A percentile compares a stretch with the other conserved stretches of the same genome.
Conservation (phyloP, 177 flowering plant species). For the Tripterygium wilfordii region DNA sequence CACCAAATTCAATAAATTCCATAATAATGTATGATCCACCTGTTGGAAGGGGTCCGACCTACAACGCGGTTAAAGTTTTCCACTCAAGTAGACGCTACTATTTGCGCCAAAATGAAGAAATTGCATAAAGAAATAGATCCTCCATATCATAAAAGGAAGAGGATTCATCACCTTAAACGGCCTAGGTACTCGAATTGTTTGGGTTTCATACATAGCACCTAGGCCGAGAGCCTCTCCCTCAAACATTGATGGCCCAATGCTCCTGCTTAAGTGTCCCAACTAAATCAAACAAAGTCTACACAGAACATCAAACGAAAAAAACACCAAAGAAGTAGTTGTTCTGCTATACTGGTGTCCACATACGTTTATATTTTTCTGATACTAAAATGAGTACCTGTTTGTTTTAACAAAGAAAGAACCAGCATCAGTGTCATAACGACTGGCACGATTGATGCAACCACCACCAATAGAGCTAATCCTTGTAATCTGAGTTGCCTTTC, state of each 20-base stretch:
- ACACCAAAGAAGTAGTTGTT: background rate
- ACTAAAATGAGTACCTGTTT: slow-evolving; percentile 84
- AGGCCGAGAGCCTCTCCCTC: slow-evolving; percentile 96
- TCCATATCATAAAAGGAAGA: background rate
- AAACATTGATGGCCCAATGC: slow-evolving; percentile 85
- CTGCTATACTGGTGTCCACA: background rate
- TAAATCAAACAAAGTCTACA: slow-evolving; percentile 3
- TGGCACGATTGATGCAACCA: slow-evolving; percentile 88
- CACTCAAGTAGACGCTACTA: no score
- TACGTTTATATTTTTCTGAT: no score
- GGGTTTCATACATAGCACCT: slow-evolving; percentile 70
- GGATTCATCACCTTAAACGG: slow-evolving; percentile 65
- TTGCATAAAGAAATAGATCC: background rate
- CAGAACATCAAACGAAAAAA: background rate
- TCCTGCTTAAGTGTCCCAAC: slow-evolving; percentile 37
- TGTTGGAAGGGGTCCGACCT: slow-evolving; percentile 75
- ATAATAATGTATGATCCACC: slow-evolving; percentile 94
- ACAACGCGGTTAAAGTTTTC: no score
- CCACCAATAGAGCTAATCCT: slow-evolving; percentile 82
- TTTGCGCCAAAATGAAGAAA: no score
- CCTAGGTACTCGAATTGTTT: slow-evolving; percentile 73
- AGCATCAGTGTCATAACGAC: slow-evolving; percentile 79
- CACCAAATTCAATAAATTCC: slow-evolving; percentile 90
- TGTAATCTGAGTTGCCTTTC: slow-evolving; percentile 80
- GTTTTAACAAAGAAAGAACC: slow-evolving; percentile 91